Conservation (phyloP, 345 rosid species). For the Rhizophora apiculata region DNA sequence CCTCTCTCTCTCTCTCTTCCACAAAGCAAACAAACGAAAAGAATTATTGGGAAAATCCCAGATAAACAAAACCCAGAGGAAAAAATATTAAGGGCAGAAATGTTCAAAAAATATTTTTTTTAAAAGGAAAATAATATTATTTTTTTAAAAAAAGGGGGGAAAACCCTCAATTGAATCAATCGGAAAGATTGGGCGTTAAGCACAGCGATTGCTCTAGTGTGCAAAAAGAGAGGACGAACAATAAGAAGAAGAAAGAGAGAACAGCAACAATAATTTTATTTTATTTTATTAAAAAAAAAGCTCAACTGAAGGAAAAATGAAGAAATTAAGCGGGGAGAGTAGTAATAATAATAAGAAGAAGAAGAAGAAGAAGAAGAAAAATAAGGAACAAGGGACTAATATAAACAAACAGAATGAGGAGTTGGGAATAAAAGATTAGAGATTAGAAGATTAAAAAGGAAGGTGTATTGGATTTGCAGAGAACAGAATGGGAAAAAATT, state of each 20-base stretch:
- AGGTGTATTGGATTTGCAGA: too few species aligned
- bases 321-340: background rate
- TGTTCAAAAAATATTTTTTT: too few species aligned
- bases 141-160: background rate
- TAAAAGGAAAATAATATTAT: too few species aligned
- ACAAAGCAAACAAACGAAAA: too few species aligned
- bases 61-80: background rate
- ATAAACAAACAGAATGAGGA: background rate
- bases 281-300: background rate
- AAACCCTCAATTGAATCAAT: conserved; percentile 46
- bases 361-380: background rate
- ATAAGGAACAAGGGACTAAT: background rate
- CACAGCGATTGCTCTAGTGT: conserved; percentile 48
- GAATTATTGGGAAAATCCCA: conserved; percentile 13
- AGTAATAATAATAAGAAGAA: background rate
- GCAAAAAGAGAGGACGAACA: background rate
- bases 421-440: background rate
- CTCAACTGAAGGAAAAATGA: background rate
- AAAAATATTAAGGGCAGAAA: background rate
- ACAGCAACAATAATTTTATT: too few species aligned
- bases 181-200: conserved; percentile 21
- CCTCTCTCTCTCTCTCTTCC: too few species aligned
- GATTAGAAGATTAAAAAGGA: too few species aligned
- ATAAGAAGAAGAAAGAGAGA: background rate
- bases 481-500: too few species aligned